Evolutionary conservation across 2,329 filamentous ascomycete genomes (phyloP), one percentile per base, ranked within the genome.

Genomic region (Colletotrichum caudatum): DNA sequence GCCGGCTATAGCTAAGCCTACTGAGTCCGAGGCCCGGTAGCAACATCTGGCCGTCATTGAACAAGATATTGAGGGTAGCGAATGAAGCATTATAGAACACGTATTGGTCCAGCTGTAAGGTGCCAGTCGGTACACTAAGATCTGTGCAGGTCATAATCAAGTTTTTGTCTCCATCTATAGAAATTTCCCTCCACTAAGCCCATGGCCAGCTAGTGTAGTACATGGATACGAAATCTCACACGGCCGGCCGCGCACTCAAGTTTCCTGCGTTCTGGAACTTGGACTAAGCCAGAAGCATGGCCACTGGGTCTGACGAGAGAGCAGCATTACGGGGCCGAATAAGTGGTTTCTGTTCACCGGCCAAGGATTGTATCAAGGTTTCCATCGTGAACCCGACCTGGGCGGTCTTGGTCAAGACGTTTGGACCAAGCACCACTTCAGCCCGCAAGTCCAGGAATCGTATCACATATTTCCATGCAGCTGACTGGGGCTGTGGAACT

Each of bases 401-500:
- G 33, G 33, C 18, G 2, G n/a, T 56, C 14, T 37, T 35, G 20
- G 29, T 23, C 18, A 29, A 18, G 20, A 54, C 29, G 18, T 29
- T 54, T 18, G 18, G n/a, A 54, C 16, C 18, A 51, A 23, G 35
- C 51, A 18, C 20, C 2, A 23, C 23, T n/a, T 11, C 3, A 58
- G 20, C n/a, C 12, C 48, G 46, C 23, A 7, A 46, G 58, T 16
- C 41, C 26, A 35, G n/a, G 58, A 35, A 11, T 56, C 56, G 23
- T 23, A 56, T 41, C 33, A 62, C 54, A 61, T 44, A 23, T 61
- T 61, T 29, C 26, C 64, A 67, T 67, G 64, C 57, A 50, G 29
- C 56, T 66, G 16, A 54, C 48, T 71, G 57, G 64, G 50, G 65
- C 37, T 39, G 69, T 71, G 69, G 57, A 58, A 57, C 50, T 23